phyloP scores from a whole-genome alignment of 2,329 filamentous ascomycete species.

The Aspergillus novoparasiticus region DNA sequence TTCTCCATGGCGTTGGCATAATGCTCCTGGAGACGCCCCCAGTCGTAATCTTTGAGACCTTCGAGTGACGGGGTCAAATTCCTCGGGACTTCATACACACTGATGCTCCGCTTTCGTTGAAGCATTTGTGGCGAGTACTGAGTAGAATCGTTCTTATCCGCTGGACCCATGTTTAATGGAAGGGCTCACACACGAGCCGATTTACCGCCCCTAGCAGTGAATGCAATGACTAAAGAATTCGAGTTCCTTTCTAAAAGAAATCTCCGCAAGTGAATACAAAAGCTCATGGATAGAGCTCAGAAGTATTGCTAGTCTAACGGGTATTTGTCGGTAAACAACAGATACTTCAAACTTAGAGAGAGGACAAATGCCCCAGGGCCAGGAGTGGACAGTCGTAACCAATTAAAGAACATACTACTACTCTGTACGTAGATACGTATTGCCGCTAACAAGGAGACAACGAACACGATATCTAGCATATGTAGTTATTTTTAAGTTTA shows the following conservation, averaged over 20 bases:
- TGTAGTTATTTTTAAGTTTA: background rate
- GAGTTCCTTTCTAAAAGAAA: background rate
- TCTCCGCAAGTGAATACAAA: background rate
- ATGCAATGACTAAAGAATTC: background rate
- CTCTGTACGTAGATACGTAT: too few species aligned
- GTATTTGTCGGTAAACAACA: background rate
- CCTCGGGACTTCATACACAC: constrained; percentile 4
- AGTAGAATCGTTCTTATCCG: background rate
- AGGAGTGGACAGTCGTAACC: background rate
- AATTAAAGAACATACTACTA: too few species aligned
- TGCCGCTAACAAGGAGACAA: too few species aligned
- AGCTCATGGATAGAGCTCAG: background rate
- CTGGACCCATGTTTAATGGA: background rate
- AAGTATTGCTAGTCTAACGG: background rate
- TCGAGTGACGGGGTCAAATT: constrained; percentile 46
- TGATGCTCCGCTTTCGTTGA: background rate
- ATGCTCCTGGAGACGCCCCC: constrained; percentile 72
- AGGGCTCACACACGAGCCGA: background rate
- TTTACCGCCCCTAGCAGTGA: background rate
- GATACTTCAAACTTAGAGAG: background rate
- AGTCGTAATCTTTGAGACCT: constrained; percentile 66
- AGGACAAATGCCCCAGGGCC: background rate
- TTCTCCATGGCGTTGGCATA: constrained; percentile 69
- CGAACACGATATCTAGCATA: background rate
- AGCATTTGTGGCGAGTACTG: background rate